Evolutionary conservation across 495 filamentous ascomycete genomes (phyloP).

Genomic region (Aspergillus nanangensis): DNA sequence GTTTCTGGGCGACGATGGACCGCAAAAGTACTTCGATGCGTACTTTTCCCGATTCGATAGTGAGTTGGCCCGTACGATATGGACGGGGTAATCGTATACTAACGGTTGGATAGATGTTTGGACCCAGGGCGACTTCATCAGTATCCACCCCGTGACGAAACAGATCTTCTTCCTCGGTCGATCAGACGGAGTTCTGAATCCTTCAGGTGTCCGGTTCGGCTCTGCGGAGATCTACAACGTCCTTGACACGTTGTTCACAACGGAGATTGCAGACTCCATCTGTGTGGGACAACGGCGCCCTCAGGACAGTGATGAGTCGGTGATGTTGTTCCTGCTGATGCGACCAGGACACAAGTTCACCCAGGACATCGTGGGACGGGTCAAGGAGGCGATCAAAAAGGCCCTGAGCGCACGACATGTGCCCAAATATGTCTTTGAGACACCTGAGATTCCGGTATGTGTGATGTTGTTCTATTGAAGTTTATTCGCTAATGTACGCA

Average conservation of each 20-base stretch:
- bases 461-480: too few relatives aligned
- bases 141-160: slow-evolving; percentile 61
- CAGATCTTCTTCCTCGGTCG: slow-evolving; percentile 66
- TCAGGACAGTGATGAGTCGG: slow-evolving; percentile 65
- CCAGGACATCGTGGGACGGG: slow-evolving; percentile 46
- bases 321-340: slow-evolving; percentile 75
- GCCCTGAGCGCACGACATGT: slow-evolving; percentile 70
- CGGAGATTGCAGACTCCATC: slow-evolving; percentile 59
- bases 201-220: slow-evolving; percentile 72
- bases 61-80: slow-evolving; percentile 2
- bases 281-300: slow-evolving; percentile 71
- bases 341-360: slow-evolving; percentile 53
- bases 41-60: slow-evolving; percentile 68
- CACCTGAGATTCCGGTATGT: slow-evolving; percentile 73
- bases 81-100: neutral
- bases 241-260: slow-evolving; percentile 58
- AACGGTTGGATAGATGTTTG: slow-evolving; percentile 50
- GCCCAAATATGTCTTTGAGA: slow-evolving; percentile 73
- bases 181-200: slow-evolving; percentile 75
- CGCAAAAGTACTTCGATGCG: slow-evolving; percentile 57
- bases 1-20: slow-evolving; percentile 60
- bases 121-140: slow-evolving; percentile 77
- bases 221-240: slow-evolving; percentile 74
- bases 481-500: too few relatives aligned
- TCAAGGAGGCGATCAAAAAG: slow-evolving; percentile 57